Conservation (phyloP, 495 filamentous ascomycete genomes). For the Aspergillus panamensis region DNA sequence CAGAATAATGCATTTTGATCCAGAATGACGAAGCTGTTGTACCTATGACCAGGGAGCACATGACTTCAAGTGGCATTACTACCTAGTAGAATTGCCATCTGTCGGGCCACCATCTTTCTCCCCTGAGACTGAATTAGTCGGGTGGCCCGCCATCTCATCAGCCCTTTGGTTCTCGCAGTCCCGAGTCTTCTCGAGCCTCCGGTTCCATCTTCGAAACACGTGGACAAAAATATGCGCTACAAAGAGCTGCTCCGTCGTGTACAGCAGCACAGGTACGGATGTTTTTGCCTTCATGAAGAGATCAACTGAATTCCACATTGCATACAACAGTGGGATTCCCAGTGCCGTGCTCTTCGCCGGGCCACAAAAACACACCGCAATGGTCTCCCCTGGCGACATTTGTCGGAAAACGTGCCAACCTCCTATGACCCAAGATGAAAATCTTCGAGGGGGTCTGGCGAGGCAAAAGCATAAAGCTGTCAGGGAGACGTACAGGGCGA, state of each 20-base stretch:
- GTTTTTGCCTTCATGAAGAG: constrained; percentile 49
- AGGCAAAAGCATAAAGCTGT: constrained; percentile 48
- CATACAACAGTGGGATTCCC: constrained; percentile 50
- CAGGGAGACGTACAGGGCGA: constrained; percentile 50
- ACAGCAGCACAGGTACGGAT: constrained; percentile 51
- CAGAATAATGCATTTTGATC: neutral
- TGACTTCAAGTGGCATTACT: constrained; percentile 3
- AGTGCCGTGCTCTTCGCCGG: constrained; percentile 55
- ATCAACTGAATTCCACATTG: constrained; percentile 52
- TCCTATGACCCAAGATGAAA: constrained; percentile 21
- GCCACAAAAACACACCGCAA: constrained; percentile 55
- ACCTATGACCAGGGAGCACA: neutral
- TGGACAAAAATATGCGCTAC: constrained; percentile 54
- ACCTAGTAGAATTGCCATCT: neutral
- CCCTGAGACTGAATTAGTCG: neutral
- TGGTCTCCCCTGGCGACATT: constrained; percentile 46
- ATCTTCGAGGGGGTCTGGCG: constrained; percentile 37
- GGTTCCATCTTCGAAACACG: constrained; percentile 45
- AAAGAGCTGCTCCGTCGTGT: constrained; percentile 55
- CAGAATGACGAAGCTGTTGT: neutral
- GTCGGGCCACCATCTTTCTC: neutral
- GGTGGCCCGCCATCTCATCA: neutral
- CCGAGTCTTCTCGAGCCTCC: neutral
- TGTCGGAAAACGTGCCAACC: constrained; percentile 30
- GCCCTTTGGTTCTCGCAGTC: constrained; percentile 25